phyloP scores from a whole-genome alignment of 176 grass and related monocot genomes.

The Thinopyrum elongatum region DNA sequence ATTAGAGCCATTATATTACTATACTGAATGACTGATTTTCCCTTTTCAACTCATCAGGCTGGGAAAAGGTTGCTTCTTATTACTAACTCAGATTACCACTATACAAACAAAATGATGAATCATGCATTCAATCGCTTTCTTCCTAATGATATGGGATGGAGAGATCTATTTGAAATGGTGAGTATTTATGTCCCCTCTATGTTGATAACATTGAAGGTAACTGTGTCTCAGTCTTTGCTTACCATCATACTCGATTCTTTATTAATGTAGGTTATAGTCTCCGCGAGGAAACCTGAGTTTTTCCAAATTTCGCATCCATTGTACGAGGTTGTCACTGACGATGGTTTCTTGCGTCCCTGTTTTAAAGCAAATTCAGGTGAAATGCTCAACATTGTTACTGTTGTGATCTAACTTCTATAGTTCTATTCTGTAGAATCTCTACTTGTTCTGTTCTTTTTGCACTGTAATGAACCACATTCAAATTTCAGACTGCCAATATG shows the following conservation, averaged over 20 bases:
- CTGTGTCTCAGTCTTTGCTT: constrained; percentile 1
- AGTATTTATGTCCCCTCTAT: constrained; percentile 22
- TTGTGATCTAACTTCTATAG: not conserved
- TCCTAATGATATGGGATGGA: constrained; percentile 95
- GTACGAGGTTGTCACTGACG: constrained; percentile 85
- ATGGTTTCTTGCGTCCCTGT: constrained; percentile 93
- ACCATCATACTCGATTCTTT: constrained; percentile 20
- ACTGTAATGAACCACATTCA: constrained; percentile 5
- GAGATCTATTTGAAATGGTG: constrained; percentile 99
- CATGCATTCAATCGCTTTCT: constrained; percentile 95
- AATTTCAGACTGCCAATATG: not conserved
- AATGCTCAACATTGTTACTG: not conserved
- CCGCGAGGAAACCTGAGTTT: constrained; percentile 93
- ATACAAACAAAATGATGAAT: constrained; percentile 99
- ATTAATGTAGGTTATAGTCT: constrained; percentile 83
- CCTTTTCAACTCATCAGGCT: constrained; percentile 57
- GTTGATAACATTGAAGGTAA: not conserved
- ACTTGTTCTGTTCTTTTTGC: constrained; percentile 20
- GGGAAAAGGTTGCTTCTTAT: constrained; percentile 91
- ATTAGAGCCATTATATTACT: constrained; percentile 1
- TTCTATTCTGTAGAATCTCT: not conserved
- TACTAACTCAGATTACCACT: constrained; percentile 96
- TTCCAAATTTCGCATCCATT: constrained; percentile 84
- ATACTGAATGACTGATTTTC: constrained; percentile 8
- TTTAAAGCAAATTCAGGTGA: constrained; percentile 89